Conservation (phyloP, 176 grass and related monocot genomes). For the Chloris gayana region DNA sequence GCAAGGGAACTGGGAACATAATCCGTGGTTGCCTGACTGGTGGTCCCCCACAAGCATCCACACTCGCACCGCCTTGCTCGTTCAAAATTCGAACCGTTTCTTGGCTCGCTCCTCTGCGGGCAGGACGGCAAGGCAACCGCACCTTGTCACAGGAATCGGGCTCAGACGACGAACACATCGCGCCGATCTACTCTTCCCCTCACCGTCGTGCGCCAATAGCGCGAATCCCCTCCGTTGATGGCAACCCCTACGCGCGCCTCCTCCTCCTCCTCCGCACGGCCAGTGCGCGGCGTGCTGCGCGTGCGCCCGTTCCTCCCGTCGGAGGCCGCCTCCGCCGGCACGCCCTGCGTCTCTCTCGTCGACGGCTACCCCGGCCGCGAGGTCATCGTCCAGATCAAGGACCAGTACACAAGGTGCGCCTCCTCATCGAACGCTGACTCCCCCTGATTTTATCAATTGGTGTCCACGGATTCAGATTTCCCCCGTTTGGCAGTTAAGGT, state of each 20-base stretch:
- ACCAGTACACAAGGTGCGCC: conserved; percentile 72
- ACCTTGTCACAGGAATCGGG: too few species aligned
- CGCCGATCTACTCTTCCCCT: background rate
- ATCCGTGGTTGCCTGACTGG: background rate
- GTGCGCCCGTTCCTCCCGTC: conserved; percentile 81
- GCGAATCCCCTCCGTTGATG: conserved; percentile 35
- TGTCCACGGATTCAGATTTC: background rate
- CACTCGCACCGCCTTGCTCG: conserved; percentile 14
- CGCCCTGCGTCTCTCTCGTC: conserved; percentile 66
- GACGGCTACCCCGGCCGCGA: conserved; percentile 37
- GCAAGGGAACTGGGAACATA: background rate
- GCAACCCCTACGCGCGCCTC: background rate
- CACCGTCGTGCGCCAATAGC: background rate
- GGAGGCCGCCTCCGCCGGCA: conserved; percentile 32
- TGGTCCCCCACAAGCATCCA: background rate
- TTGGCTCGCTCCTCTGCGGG: conserved; percentile 37
- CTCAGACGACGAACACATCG: background rate
- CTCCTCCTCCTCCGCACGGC: conserved; percentile 29
- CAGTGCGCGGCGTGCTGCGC: conserved; percentile 78
- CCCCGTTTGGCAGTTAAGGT: background rate
- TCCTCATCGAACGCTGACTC: background rate
- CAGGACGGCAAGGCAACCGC: too few species aligned
- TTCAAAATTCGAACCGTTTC: conserved; percentile 68
- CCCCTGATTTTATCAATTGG: background rate
- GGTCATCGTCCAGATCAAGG: conserved; percentile 74